Conservation (phyloP, 345 rosid species). For the Reutealis trisperma region DNA sequence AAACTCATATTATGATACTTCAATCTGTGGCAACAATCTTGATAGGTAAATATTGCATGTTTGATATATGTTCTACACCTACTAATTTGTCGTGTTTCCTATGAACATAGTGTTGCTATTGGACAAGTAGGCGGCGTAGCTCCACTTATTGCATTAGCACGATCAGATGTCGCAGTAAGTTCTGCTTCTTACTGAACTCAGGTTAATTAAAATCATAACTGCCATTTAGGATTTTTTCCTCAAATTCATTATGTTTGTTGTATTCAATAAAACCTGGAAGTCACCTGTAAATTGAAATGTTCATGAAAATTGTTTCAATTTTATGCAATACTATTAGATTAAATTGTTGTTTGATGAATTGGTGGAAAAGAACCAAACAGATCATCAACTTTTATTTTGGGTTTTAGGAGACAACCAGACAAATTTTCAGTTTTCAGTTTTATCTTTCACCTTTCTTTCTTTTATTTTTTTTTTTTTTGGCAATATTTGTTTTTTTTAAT, state of each 20-base stretch:
- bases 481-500: background rate
- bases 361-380: background rate
- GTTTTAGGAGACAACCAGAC: background rate
- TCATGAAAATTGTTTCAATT: background rate
- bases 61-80: constrained; percentile 1
- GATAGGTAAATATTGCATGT: constrained; percentile 6
- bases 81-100: constrained; percentile 9
- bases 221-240: background rate
- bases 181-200: background rate
- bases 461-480: too few species aligned
- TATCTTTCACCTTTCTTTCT: too few species aligned
- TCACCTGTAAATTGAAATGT: background rate
- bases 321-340: background rate
- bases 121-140: constrained; percentile 47
- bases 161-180: constrained; percentile 36
- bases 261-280: background rate
- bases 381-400: background rate
- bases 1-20: constrained; percentile 1
- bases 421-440: background rate
- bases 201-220: constrained; percentile 5
- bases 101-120: constrained; percentile 37
- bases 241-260: background rate
- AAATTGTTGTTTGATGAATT: background rate
- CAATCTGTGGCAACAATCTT: background rate
- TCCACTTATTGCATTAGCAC: constrained; percentile 42